phyloP scores from a whole-genome alignment of 805 yeast genomes.

The Pichia kluyveri region DNA sequence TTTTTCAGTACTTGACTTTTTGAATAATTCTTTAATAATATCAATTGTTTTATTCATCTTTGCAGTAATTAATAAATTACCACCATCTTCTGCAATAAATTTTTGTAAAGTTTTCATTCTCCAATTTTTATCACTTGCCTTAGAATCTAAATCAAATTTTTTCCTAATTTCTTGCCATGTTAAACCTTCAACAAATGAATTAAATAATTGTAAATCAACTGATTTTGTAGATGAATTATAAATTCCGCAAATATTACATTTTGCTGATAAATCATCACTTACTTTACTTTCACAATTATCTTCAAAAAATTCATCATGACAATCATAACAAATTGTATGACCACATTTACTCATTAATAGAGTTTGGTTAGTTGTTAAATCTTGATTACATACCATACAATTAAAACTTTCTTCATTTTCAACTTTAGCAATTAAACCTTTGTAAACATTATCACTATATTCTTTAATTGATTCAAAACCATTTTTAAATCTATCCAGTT shows the following conservation, averaged over 20 bases:
- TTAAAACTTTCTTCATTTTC: constrained; percentile 31
- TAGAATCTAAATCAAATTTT: constrained; percentile 15
- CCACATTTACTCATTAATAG: constrained; percentile 58
- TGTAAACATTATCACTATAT: constrained; percentile 17
- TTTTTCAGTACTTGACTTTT: constrained; percentile 54
- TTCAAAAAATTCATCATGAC: constrained; percentile 45
- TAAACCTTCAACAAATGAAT: constrained; percentile 31
- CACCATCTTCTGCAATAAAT: constrained; percentile 31
- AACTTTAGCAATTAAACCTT: constrained; percentile 23
- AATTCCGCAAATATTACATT: constrained; percentile 48
- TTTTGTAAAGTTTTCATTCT: constrained; percentile 20
- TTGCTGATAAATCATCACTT: constrained; percentile 28
- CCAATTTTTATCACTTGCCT: constrained; percentile 19
- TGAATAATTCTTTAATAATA: constrained; percentile 42
- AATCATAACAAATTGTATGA: constrained; percentile 58
- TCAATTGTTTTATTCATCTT: constrained; percentile 59
- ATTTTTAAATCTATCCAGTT: constrained; percentile 26
- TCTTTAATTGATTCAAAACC: constrained; percentile 17
- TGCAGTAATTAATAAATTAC: constrained; percentile 50
- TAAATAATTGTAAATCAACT: constrained; percentile 42
- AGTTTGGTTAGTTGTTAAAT: constrained; percentile 33
- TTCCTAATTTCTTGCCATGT: constrained; percentile 18
- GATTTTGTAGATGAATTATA: constrained; percentile 29
- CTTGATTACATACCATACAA: constrained; percentile 64
- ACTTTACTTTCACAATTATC: constrained; percentile 28